Evolutionary conservation across 495 filamentous ascomycete genomes (phyloP).

Genomic region (Xylaria telfairii): DNA sequence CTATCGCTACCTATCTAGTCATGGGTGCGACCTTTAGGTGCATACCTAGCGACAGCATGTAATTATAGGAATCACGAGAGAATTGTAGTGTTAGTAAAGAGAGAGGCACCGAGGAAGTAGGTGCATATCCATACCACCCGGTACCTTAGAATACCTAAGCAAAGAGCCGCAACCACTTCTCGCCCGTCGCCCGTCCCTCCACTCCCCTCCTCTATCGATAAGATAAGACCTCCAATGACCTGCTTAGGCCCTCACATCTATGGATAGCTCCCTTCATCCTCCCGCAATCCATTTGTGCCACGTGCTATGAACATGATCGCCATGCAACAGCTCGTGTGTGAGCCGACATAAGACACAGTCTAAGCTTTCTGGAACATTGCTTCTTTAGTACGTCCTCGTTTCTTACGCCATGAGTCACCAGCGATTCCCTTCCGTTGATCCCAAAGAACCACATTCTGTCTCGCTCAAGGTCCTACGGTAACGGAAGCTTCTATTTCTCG

Average conservation of each 20-base stretch:
- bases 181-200: too few relatives aligned
- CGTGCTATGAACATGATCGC: constrained; percentile 11
- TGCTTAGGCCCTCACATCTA: background rate
- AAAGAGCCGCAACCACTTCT: background rate
- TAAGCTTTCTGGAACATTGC: constrained; percentile 2
- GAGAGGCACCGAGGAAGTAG: background rate
- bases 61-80: background rate
- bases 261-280: background rate
- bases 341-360: background rate
- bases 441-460: constrained; percentile 81
- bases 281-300: background rate
- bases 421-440: constrained; percentile 61
- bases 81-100: background rate
- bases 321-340: constrained; percentile 22
- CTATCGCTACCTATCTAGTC: constrained; percentile 7
- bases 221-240: constrained; percentile 14
- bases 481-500: constrained; percentile 15
- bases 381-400: constrained; percentile 8
- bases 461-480: constrained; percentile 83
- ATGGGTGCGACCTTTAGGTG: background rate
- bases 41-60: background rate
- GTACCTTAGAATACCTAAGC: background rate
- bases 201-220: constrained; percentile 22
- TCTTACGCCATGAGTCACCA: constrained; percentile 53
- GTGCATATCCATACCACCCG: background rate